Evolutionary conservation across 1,284 basidiomycete species (phyloP).

Genomic region (Fistulina hepatica): DNA sequence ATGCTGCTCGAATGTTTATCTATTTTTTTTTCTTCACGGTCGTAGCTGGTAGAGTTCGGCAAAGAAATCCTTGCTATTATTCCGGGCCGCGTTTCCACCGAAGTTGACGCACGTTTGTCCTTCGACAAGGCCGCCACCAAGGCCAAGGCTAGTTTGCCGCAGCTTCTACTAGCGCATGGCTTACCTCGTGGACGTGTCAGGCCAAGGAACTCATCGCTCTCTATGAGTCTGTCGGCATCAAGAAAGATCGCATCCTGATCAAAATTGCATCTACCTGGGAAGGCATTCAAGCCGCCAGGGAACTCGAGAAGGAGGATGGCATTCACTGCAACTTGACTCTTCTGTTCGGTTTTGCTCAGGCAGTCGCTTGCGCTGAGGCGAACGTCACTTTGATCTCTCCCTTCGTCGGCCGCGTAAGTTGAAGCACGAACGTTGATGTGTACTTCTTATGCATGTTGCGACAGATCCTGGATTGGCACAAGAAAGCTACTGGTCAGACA

Average conservation of each 20-base stretch:
- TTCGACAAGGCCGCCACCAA: conserved; percentile 93
- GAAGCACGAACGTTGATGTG: conserved; percentile 4
- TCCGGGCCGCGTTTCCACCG: conserved; percentile 97
- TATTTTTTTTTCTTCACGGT: conserved; percentile 10
- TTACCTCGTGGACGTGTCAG: conserved; percentile 26
- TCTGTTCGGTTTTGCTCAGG: conserved; percentile 96
- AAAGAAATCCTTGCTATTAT: conserved; percentile 93
- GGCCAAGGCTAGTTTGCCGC: conserved; percentile 55
- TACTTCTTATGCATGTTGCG: conserved; percentile 21
- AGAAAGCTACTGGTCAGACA: conserved; percentile 77
- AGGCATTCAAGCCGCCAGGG: conserved; percentile 96
- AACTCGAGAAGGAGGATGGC: conserved; percentile 84
- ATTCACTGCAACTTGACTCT: conserved; percentile 99
- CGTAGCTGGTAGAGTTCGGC: conserved; percentile 91
- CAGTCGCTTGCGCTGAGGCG: conserved; percentile 97
- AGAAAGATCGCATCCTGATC: conserved; percentile 92
- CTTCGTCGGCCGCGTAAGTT: conserved; percentile 89
- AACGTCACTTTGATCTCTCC: conserved; percentile 97
- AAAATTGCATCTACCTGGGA: conserved; percentile 99
- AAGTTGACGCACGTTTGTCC: conserved; percentile 95
- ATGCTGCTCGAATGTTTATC: conserved; percentile 1
- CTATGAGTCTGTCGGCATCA: conserved; percentile 85
- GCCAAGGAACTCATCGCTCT: conserved; percentile 90
- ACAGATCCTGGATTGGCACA: conserved; percentile 97
- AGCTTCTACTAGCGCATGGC: conserved; percentile 9